Conservation (phyloP, 306 rosid genomes). For the Pterocarpus macrocarpus region DNA sequence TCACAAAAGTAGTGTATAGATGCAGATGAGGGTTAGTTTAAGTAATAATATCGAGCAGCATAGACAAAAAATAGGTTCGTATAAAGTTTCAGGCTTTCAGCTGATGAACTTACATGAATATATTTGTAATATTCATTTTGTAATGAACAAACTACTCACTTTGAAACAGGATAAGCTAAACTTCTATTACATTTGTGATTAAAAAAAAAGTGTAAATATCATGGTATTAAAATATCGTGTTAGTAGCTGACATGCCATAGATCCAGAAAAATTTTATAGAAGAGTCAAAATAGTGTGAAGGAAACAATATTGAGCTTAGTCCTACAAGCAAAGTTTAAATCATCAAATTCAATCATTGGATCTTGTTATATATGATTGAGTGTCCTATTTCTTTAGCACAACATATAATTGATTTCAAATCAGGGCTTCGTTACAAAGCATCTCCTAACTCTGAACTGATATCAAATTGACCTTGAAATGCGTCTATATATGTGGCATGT, state of each 20-base stretch:
- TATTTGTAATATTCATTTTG: no score
- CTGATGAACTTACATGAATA: no score
- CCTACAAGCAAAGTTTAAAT: constrained; percentile 3
- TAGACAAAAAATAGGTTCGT: neutral
- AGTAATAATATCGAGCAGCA: neutral
- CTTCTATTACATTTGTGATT: neutral
- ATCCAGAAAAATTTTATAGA: neutral
- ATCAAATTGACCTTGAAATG: constrained; percentile 22
- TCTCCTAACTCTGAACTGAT: constrained; percentile 2
- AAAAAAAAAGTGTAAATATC: neutral
- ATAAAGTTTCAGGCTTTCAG: no score
- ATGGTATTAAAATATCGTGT: neutral
- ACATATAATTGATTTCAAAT: neutral
- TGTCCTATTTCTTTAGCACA: neutral
- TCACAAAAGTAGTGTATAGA: no score
- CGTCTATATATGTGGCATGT: neutral
- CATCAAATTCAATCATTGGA: constrained; percentile 39
- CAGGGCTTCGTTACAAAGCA: constrained; percentile 10
- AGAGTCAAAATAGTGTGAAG: constrained; percentile 12
- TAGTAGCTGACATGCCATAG: neutral
- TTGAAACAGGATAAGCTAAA: no score
- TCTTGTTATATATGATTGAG: constrained; percentile 16
- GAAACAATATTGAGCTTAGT: constrained; percentile 8
- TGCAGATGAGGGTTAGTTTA: neutral
- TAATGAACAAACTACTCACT: no score